Evolutionary conservation across 2,329 filamentous ascomycete genomes (phyloP).

Genomic region (Ophidiomyces ophidiicola): DNA sequence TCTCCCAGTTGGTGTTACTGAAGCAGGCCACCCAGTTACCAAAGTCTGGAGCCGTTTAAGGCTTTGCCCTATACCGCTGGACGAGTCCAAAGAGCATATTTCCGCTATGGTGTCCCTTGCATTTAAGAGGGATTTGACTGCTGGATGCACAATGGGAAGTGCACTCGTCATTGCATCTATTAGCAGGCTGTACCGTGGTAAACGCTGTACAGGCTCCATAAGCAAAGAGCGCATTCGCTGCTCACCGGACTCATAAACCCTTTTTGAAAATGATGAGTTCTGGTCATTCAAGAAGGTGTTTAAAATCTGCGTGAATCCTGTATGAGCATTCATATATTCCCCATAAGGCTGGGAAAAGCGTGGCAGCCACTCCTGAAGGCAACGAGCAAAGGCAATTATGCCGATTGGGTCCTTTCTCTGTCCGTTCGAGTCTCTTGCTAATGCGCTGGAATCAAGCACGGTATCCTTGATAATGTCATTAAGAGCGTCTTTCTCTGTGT

Average conservation of each 20-base stretch:
- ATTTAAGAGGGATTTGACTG: conserved; percentile 68
- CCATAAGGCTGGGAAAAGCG: conserved; percentile 83
- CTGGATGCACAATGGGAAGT: conserved; percentile 73
- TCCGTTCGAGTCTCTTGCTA: conserved; percentile 35
- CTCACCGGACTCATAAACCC: conserved; percentile 73
- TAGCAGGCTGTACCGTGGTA: conserved; percentile 87
- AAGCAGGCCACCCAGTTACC: conserved; percentile 62
- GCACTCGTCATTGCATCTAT: conserved; percentile 90
- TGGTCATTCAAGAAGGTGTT: conserved; percentile 63
- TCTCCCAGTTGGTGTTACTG: conserved; percentile 61
- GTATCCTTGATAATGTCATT: conserved; percentile 57
- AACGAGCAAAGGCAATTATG: conserved; percentile 61
- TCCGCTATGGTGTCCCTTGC: conserved; percentile 89
- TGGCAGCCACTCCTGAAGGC: conserved; percentile 84
- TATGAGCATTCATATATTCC: conserved; percentile 83
- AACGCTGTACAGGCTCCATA: conserved; percentile 88
- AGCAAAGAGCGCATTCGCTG: conserved; percentile 81
- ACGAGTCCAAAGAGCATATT: conserved; percentile 83
- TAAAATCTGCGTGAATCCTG: conserved; percentile 70
- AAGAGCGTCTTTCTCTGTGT: conserved; percentile 68
- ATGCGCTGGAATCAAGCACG: conserved; percentile 36
- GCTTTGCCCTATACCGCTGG: conserved; percentile 52
- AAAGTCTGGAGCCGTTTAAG: conserved; percentile 63
- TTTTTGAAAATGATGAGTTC: conserved; percentile 68
- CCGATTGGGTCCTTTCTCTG: conserved; percentile 59